These are phyloP conservation scores for Penicillium argentinense DNA, from an alignment of 495 filamentous ascomycete species.

Conservation along the genomic window DNA sequence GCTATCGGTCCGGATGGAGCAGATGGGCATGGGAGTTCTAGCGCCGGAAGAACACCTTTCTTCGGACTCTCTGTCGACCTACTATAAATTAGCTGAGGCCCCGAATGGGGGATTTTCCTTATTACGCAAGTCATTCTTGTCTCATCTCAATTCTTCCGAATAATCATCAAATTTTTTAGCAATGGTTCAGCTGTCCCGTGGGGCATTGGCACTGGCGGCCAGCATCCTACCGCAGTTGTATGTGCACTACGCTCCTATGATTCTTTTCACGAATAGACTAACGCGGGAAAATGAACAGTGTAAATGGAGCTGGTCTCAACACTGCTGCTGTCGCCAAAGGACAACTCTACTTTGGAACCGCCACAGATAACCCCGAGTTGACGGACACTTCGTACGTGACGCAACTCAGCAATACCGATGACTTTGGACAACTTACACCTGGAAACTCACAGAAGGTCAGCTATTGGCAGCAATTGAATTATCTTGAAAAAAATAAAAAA, in stretches of 20 bases:
- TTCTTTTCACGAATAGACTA: too few relatives aligned
- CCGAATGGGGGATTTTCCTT: too few relatives aligned
- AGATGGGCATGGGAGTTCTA: slow-evolving; percentile 7
- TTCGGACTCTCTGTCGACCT: background rate
- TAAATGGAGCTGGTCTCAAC: slow-evolving; percentile 37
- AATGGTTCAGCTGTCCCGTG: slow-evolving; percentile 25
- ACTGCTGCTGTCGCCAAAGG: slow-evolving; percentile 53
- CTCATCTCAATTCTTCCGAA: background rate
- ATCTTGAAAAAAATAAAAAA: too few relatives aligned
- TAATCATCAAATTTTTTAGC: background rate
- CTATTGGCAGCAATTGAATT: too few relatives aligned
- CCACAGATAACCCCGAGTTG: slow-evolving; percentile 54
- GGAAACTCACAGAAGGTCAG: slow-evolving; percentile 57
- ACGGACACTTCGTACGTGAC: slow-evolving; percentile 50
- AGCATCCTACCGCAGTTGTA: slow-evolving; percentile 28
- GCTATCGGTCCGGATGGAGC: slow-evolving; percentile 14
- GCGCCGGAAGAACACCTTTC: slow-evolving; percentile 1
- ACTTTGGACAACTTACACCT: slow-evolving; percentile 60
- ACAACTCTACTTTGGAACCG: slow-evolving; percentile 59
- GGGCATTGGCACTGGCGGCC: slow-evolving; percentile 25
- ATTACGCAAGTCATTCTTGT: too few relatives aligned
- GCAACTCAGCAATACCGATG: slow-evolving; percentile 45
- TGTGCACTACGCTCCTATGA: too few relatives aligned
- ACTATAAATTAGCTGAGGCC: background rate
- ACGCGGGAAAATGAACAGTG: slow-evolving; percentile 10